Evolutionary conservation across 2,329 filamentous ascomycete species (phyloP), one percentile per base, ranked within the genome.

Genomic region (Neonectria hederae): DNA sequence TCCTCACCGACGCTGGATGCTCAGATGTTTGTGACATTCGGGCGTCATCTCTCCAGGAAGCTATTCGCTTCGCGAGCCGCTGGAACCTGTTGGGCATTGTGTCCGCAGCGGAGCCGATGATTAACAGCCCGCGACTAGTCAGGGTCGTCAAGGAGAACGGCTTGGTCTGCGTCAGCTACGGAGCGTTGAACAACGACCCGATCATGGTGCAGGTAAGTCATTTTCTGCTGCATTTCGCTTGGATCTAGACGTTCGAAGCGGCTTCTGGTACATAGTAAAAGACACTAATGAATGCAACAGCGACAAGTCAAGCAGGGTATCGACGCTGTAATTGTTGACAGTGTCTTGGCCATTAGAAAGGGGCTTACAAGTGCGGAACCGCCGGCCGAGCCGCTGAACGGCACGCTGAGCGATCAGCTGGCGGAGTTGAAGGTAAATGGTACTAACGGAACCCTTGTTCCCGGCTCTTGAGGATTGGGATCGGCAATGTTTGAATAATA

Each of bases 11-110:
- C 73, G 93, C 94, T 0, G 96, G 95, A 0, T 90, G 89, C n/a
- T 86, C 82, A 19, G 84, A 88, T 0, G 94, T 97, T 3, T 93
- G 93, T 28, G 96, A 99, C 76, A 92, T 98, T 62, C 86, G 96
- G 17, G 95, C 96, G 0, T 94, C 90, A 67, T 97, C 93, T 73
- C 83, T 99, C 40, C 97, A 99, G 78, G 96, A 99, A 80, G 97
- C 95, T 0, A 92, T 99, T 71, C 89, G 95, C 5, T 99, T 99
- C 74, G 95, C 96, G 1, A 93, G 90, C 65, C 88, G 95, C 40
- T 99, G 97, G 97, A 97, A 97, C 71, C 78, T 99, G 54, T 84
- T 98, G 3, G 96, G 96, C 5, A 91, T 99, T 63, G 96, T 99
- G 38, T 91, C 90, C 65, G 89, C 92, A n/a, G 93, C 93, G 0